Evolutionary conservation across 345 rosid species (phyloP), one percentile per base, ranked within the genome.

Genomic region (Luvunga scandens): DNA sequence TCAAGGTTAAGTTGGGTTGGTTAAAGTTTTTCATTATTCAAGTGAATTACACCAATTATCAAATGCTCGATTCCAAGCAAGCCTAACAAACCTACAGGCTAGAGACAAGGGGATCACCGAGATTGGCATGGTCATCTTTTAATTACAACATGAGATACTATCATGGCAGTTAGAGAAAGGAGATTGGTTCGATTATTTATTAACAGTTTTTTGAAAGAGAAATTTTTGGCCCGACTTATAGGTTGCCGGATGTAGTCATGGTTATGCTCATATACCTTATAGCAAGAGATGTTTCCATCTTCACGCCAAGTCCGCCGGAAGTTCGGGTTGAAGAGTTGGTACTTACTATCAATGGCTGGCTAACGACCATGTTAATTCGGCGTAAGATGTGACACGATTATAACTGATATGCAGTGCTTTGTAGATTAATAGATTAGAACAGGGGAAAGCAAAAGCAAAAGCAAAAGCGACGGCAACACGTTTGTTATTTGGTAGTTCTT

Each of bases 181-280:
- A 21, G 38, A 68, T 67, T 77, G 57, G 67, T 69, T 57, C 27
- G 45, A 27, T 57, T 45, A 57, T 77, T 68, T 8, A 22, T 57
- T 64, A 25, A 61, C 2, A 33, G 14, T 77, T 69, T 42, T 78
- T 70, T 62, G 30, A 27, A 45, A 77, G 13, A 63, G 65, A 62
- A 62, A 62, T 62, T 78, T 71, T 78, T 75, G 69, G 57, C 18
- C 50, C 4, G 18, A 45, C 18, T 12, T 45, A 12, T 14, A 45
- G 50, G 50, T 12, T 13, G 50, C 50, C 50, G 50, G 50, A 45
- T 45, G 50, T 45, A 45, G 18, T 13, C 50, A 12, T 45, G 13
- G 18, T 2, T 45, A 45, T 45, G 50, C 50, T 3, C 16, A 3
- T 13, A 45, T 45, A 13, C 50, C 16, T 12, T 13, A 45, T 13